phyloP scores from a whole-genome alignment of 2,329 filamentous ascomycete species.

The Gnomoniopsis sp. region DNA sequence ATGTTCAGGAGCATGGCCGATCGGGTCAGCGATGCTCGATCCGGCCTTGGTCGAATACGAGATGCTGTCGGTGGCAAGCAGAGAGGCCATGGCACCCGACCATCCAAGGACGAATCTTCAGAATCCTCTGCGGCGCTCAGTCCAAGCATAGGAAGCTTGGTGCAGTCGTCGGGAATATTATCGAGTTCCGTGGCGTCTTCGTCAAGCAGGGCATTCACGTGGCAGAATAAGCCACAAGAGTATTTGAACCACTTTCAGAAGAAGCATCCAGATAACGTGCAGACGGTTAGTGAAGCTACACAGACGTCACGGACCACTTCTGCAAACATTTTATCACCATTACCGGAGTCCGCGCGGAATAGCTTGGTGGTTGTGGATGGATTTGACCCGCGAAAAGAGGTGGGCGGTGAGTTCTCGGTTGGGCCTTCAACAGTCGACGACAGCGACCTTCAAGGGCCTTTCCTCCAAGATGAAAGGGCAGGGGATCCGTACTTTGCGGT shows the following conservation, averaged over 20 bases:
- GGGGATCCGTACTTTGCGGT: conserved; percentile 41
- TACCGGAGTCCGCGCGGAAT: conserved; percentile 22
- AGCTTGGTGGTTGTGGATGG: conserved; percentile 22
- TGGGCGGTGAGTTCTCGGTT: conserved; percentile 48
- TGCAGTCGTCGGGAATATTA: conserved; percentile 31
- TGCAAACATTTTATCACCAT: conserved; percentile 6
- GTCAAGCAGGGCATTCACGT: conserved; percentile 51
- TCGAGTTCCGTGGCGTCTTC: conserved; percentile 37
- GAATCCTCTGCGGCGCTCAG: conserved; percentile 32
- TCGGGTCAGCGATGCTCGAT: conserved; percentile 75
- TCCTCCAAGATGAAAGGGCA: conserved; percentile 46
- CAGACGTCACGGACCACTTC: conserved; percentile 13
- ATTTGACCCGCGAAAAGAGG: conserved; percentile 40
- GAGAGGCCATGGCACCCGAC: conserved; percentile 50
- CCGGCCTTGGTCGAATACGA: conserved; percentile 80
- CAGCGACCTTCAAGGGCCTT: conserved; percentile 52
- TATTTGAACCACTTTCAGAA: conserved; percentile 44
- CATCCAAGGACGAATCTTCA: conserved; percentile 54
- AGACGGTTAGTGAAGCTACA: conserved; percentile 16
- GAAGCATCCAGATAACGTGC: conserved; percentile 24
- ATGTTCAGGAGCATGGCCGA: conserved; percentile 78
- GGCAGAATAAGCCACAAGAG: conserved; percentile 62
- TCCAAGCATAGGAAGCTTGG: conserved; percentile 33
- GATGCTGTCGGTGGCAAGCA: conserved; percentile 68
- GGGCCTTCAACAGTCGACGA: conserved; percentile 59